These are phyloP conservation scores for Vanrija sp. DNA, from an alignment of 1,284 basidiomycete genomes.

Conservation along the genomic window DNA sequence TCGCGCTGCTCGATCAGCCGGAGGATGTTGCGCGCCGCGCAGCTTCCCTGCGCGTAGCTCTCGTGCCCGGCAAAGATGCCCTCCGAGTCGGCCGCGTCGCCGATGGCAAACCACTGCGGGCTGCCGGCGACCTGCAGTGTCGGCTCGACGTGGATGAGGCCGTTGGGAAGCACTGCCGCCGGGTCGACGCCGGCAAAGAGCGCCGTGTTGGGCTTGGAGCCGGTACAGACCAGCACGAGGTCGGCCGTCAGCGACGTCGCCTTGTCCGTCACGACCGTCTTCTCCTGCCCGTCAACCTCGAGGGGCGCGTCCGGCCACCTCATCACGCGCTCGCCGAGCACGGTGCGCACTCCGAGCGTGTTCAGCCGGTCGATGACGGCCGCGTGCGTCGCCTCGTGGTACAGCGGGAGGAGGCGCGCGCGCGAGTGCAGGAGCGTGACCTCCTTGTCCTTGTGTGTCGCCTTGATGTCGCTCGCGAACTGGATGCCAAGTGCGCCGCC, in stretches of 20 bases:
- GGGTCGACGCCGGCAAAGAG: conserved; percentile 50
- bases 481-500: conserved; percentile 54
- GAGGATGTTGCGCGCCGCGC: conserved; percentile 47
- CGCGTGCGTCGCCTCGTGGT: conserved; percentile 49
- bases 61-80: conserved; percentile 62
- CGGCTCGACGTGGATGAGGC: conserved; percentile 55
- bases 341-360: conserved; percentile 46
- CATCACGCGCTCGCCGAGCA: conserved; percentile 49
- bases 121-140: conserved; percentile 55
- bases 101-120: conserved; percentile 41
- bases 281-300: conserved; percentile 30
- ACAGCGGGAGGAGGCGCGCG: conserved; percentile 48
- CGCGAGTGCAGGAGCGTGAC: conserved; percentile 54
- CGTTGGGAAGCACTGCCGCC: conserved; percentile 52
- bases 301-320: conserved; percentile 36
- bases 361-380: conserved; percentile 38
- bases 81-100: conserved; percentile 48
- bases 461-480: conserved; percentile 52
- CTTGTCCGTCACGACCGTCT: conserved; percentile 56
- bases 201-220: conserved; percentile 65
- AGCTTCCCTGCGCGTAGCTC: conserved; percentile 58
- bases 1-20: conserved; percentile 32
- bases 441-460: conserved; percentile 46
- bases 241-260: conserved; percentile 62
- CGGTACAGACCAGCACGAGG: conserved; percentile 69